Percentiles rank a stretch among this genome's conserved stretches.
These are phyloP conservation scores for sorghum (Sorghum bicolor) DNA, from an alignment of 176 grass and related monocot species.

Conservation along the genomic window DNA sequence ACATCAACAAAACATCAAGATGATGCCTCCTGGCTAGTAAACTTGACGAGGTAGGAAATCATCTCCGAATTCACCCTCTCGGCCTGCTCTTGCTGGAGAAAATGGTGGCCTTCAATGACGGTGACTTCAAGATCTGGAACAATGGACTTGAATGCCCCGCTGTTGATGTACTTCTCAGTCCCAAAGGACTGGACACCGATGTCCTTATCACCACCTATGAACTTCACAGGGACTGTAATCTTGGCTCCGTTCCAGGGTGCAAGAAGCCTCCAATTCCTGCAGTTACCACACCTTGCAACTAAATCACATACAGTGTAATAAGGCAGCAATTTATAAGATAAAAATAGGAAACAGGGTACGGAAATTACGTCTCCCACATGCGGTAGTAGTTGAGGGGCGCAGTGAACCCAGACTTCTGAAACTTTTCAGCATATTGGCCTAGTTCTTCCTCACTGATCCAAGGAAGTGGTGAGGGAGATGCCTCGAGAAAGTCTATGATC, in stretches of 20 bases:
- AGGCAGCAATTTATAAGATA: neutral
- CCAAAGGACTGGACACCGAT: constrained; percentile 33
- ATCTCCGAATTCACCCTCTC: constrained; percentile 50
- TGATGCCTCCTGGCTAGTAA: neutral
- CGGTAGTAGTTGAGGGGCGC: constrained; percentile 67
- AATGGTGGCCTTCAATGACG: constrained; percentile 56
- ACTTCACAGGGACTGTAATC: constrained; percentile 51
- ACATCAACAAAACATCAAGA: neutral
- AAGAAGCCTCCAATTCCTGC: constrained; percentile 50
- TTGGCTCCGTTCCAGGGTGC: constrained; percentile 48
- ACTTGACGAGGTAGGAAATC: constrained; percentile 42
- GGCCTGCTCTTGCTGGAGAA: constrained; percentile 60
- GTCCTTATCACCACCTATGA: constrained; percentile 47
- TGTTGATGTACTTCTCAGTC: constrained; percentile 26
- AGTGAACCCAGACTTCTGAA: constrained; percentile 64
- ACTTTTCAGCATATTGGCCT: constrained; percentile 47
- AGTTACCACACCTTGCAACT: neutral
- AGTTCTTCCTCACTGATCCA: constrained; percentile 61
- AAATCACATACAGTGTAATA: neutral
- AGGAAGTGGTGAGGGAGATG: constrained; percentile 31
- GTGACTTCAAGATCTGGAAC: constrained; percentile 47
- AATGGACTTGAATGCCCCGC: constrained; percentile 21
- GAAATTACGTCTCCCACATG: constrained; percentile 39
- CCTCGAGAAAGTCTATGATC: constrained; percentile 55
- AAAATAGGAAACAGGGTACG: neutral